Base-by-base conservation (phyloP, 2,329 filamentous ascomycete species). In the Pseudogymnoascus sp. region DNA sequence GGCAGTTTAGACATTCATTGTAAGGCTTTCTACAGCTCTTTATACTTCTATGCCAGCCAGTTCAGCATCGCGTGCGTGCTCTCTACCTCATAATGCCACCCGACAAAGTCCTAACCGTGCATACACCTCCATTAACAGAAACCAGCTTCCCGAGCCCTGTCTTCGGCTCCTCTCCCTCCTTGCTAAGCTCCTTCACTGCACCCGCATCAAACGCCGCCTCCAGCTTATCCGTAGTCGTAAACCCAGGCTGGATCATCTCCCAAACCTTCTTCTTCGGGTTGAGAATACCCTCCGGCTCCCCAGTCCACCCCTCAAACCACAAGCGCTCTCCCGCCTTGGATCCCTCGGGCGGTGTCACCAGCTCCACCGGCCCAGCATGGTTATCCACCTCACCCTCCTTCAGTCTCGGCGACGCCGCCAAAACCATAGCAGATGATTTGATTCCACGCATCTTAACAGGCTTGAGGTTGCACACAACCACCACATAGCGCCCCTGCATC, bases 251-350 rank as follows among this genome's bases (percentile, higher is more conserved):
- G 78, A 96, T 91, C 9, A 84, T 91, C 82, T 99, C 95, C 93
- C 93, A 97, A 66, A 97, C 81, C 87, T 97, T 97, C 87, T 97
- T 99, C 88, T 99, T 99, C 64, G 95, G 95, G 83, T 97, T 99
- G 64, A 99, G 83, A 61, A 93, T 86, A 67, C 88, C 88, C 83
- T 99, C 95, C 0, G 95, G 92, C 81, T 96, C 90, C 65, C 91
- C 93, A 76, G 91, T 83, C 87, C 91, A 99, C 59, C 95, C 95
- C 74, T 97, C 90, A 74, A 99, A 99, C 82, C 83, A 93, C 61
- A 97, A 90, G 13, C 90, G 82, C 74, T 96, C 91, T 64, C 95
- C 95, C 5, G 93, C 91, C 73, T 87, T 85, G 47, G 90, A 83
- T 42, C 84, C 91, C 17, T 82, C 84, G 1, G 95, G 95, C 0